Evolutionary conservation across 495 filamentous ascomycete species (phyloP), one percentile per base, ranked within the genome.

Genomic region (Neurospora sp.): DNA sequence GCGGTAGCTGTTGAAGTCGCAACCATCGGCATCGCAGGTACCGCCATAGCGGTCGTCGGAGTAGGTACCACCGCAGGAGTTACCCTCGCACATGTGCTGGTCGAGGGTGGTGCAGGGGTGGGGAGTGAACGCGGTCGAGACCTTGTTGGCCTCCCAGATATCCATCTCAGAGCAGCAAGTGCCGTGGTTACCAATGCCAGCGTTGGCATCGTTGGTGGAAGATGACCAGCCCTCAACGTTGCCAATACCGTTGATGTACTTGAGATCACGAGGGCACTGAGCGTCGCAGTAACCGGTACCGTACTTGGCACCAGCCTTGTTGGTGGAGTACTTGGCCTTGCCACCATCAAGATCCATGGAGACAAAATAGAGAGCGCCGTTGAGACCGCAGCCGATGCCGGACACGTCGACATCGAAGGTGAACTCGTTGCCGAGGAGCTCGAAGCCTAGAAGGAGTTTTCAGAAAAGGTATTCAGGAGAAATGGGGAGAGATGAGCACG

Each of bases 1-100:
- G 74, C 87, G 87, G 87, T 89, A 93, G 18, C 88, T 82, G 88
- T 94, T 94, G 88, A 91, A 92, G 78, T 93, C 91, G 81, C 92
- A 94, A 53, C 84, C 84, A 78, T 86, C 90, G 74, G 92, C 88
- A 78, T 94, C 92, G 78, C 92, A 94, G 71, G 88, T 85, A 69
- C 87, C 89, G 72, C 77, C 80, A 77, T 85, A 87, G 75, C 86
- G 81, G 79, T 84, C 80, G 37, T 73, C 73, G 70, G 80, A 83
- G 80, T 86, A 86, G 61, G 85, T 86, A 68, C 86, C 86, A 71
- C 86, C 86, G 76, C 86, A 87, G 3, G 39, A 69, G 71, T 83
- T 76, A n/a, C 78, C 82, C 37, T 81, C 79, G 82, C 91, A 93
- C 74, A 86, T 83, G 73, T 73, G 77, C 82, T 90, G 87, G 39